Base-by-base conservation (phyloP, 1,284 basidiomycete species). In the Stereum hirsutum region DNA sequence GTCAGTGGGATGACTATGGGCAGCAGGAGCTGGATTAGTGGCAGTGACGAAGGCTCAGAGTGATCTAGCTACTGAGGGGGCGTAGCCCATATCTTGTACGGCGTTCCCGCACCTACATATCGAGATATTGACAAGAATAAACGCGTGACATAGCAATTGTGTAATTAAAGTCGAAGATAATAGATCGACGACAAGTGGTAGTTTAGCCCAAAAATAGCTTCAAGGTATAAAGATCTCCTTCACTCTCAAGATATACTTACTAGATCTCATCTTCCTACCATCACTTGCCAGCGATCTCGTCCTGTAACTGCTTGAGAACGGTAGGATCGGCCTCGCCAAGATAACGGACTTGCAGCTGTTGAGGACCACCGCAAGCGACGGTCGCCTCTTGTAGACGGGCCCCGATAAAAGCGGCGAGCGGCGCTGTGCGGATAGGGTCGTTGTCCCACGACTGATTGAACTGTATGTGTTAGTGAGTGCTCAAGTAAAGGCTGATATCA, bases 291-390 rank as follows among this genome's bases (percentile, higher is more conserved):
- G 51, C 51, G 14, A 52, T 42, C 51, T 77, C 80, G 31, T 68
- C 67, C 53, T 77, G 73, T 34, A 90, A 72, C 55, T 86, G 82
- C 47, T 73, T 68, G 28, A 88, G 61, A n/a, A 89, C 74, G 1
- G 70, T 66, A 5, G 78, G 73, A 54, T 90, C 87, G 12, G 81
- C 73, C 48, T 78, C 75, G 5, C 67, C 63, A 10, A 89, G 65
- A 52, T 79, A 86, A 27, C 62, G 60, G 5, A 61, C 56, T 44
- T 86, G 74, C 58, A 90, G 76, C 5, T 62, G 57, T 25, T 69
- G 62, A 4, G 69, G 59, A n/a, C 81, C 70, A 25, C 72, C 81
- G 46, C 69, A 74, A 14, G 58, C 61, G 2, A 62, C 62, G 54
- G 81, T 78, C 1, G 79, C 82, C 50, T 82, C 73, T 48, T 73